Evolutionary conservation across 1,284 basidiomycete species (phyloP), one percentile per base, ranked within the genome.

Genomic region (Boletus semigastroideus): DNA sequence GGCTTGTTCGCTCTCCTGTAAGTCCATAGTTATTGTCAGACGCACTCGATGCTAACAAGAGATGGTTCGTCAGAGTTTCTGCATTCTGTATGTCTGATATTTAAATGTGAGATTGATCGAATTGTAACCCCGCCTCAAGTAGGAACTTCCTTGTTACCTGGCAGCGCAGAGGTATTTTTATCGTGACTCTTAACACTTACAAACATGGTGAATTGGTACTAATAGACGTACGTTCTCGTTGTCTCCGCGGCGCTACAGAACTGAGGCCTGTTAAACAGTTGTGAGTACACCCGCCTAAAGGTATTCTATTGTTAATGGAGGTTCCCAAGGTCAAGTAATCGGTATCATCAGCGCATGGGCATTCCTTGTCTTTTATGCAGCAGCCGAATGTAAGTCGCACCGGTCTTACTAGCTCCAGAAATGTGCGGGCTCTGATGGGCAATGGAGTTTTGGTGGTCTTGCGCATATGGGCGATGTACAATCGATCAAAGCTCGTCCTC

Each of bases 401-500:
- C 22, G 3, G 11, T 4, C n/a, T 34, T 19, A 34, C 6, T n/a
- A n/a, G n/a, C 17, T 22, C 9, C 0, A 3, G 14, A 10, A 4
- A 10, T 2, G 20, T 16, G 10, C 12, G 9, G 20, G 30, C 4
- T n/a, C n/a, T 17, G 42, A 38, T 11, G 36, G 25, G 6, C 25
- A n/a, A 42, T 10, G 3, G n/a, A 58, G 57, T 51, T 1, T 36
- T 58, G 30, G 51, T 55, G 52, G 43, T 55, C 12, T 46, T 58
- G 9, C 49, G 56, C 14, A 11, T 59, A 10, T 58, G 49, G 52
- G 49, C 38, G 10, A 50, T 58, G 53, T 59, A 59, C 12, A 41
- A 42, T 42, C 48, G 28, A 13, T 58, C 49, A 4, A 46, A 27
- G 19, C 8, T 42, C 2, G 20, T 58, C 11, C 22, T 49, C 1